Evolutionary conservation across 345 rosid species (phyloP).

Genomic region (Hibiscus syriacus): DNA sequence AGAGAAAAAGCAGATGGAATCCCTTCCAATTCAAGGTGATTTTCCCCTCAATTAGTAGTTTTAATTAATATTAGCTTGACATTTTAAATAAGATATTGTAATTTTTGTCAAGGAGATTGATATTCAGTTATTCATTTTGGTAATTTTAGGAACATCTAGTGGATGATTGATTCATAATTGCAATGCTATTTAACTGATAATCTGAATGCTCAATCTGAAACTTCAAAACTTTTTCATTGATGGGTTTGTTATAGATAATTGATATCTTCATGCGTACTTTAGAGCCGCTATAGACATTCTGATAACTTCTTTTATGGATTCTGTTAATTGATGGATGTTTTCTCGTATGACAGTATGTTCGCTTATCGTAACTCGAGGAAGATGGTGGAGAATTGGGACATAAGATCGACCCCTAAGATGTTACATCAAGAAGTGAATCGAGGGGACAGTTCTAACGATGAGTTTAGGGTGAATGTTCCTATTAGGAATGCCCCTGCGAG

Average conservation of each 20-base stretch:
- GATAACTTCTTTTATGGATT: too few species aligned
- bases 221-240: neutral
- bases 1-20: slow-evolving; percentile 27
- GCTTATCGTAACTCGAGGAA: slow-evolving; percentile 28
- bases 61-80: neutral
- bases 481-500: slow-evolving; percentile 11
- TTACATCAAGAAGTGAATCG: slow-evolving; percentile 21
- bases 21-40: slow-evolving; percentile 39
- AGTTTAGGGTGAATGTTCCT: slow-evolving; percentile 40
- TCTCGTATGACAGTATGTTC: slow-evolving; percentile 26
- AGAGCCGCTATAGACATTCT: too few species aligned
- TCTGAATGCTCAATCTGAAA: neutral
- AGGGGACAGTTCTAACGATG: slow-evolving; percentile 26
- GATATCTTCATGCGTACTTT: too few species aligned
- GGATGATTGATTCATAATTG: neutral
- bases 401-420: slow-evolving; percentile 12
- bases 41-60: neutral
- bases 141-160: neutral
- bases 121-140: neutral
- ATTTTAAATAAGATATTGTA: neutral
- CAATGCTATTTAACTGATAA: neutral
- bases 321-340: neutral
- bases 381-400: slow-evolving; percentile 19
- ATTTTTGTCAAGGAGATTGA: neutral
- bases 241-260: neutral